Conservation (phyloP, 768 basidiomycete species). For the Cystofilobasidium ferigula region DNA sequence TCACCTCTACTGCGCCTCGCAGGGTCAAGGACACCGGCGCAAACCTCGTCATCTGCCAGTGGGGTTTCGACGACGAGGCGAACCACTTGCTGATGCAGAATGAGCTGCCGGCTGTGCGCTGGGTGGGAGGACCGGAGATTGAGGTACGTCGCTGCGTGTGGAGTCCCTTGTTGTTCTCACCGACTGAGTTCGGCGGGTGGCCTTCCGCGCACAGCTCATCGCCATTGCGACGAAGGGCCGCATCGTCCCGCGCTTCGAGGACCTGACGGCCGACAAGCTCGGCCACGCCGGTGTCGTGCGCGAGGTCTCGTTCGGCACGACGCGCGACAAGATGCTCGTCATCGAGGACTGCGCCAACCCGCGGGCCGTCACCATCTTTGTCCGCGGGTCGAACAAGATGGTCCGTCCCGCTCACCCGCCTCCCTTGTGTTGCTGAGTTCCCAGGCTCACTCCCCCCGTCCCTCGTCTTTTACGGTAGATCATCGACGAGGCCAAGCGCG, state of each 20-base stretch:
- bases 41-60: slow-evolving; percentile 97
- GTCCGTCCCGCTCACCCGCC: slow-evolving; percentile 42
- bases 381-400: slow-evolving; percentile 98
- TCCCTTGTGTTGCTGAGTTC: too few relatives aligned
- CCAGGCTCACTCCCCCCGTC: too few relatives aligned
- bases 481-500: slow-evolving; percentile 96
- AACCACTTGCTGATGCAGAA: slow-evolving; percentile 98
- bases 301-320: slow-evolving; percentile 92
- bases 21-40: slow-evolving; percentile 70
- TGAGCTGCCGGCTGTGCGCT: slow-evolving; percentile 88
- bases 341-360: slow-evolving; percentile 98
- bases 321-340: slow-evolving; percentile 97
- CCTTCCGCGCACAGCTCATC: slow-evolving; percentile 58
- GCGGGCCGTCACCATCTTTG: slow-evolving; percentile 91
- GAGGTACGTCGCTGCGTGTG: slow-evolving; percentile 73
- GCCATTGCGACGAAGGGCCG: slow-evolving; percentile 97
- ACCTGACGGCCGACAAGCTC: slow-evolving; percentile 78
- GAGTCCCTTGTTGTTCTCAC: too few relatives aligned
- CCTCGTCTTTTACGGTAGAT: slow-evolving; percentile 53
- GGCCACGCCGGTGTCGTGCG: slow-evolving; percentile 88
- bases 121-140: slow-evolving; percentile 99
- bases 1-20: neutral
- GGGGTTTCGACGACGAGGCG: slow-evolving; percentile 99
- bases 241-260: slow-evolving; percentile 96
- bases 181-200: too few relatives aligned